Percentiles rank a stretch among this genome's conserved stretches.
Conservation (phyloP, 352 stramenopile genomes). For the Phytophthora megakarya region DNA sequence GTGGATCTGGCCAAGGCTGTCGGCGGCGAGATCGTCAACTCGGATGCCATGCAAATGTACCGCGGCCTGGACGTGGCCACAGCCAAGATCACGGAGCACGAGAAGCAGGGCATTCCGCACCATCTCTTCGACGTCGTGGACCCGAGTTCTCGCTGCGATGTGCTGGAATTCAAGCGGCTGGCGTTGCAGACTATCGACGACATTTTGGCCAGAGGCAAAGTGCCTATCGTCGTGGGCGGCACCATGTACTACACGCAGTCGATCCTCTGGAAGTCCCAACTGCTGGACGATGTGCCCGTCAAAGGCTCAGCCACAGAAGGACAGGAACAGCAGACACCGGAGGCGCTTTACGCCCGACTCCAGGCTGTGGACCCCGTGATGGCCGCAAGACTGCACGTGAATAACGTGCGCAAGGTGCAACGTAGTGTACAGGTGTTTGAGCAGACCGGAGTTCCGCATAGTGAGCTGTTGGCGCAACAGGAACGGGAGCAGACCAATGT, state of each 20-base stretch:
- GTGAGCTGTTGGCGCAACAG: conserved; percentile 66
- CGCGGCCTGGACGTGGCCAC: conserved; percentile 88
- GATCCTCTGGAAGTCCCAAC: conserved; percentile 86
- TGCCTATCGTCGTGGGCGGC: conserved; percentile 91
- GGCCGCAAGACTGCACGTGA: conserved; percentile 80
- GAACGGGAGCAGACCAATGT: conserved; percentile 47
- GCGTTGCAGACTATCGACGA: conserved; percentile 84
- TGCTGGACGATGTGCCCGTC: conserved; percentile 76
- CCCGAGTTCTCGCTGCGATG: conserved; percentile 72
- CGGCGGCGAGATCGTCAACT: conserved; percentile 91
- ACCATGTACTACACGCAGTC: conserved; percentile 94
- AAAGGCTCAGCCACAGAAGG: conserved; percentile 9
- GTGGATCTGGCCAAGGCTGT: conserved; percentile 91
- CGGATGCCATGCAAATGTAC: conserved; percentile 93
- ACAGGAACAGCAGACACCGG: conserved; percentile 42
- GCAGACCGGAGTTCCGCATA: conserved; percentile 79
- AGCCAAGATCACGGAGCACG: conserved; percentile 85
- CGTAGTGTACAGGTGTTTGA: conserved; percentile 87
- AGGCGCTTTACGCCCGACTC: conserved; percentile 68
- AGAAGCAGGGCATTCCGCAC: conserved; percentile 89
- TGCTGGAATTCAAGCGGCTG: conserved; percentile 81
- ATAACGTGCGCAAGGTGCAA: conserved; percentile 88
- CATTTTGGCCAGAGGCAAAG: conserved; percentile 82
- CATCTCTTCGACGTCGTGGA: conserved; percentile 90
- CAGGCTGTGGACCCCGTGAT: conserved; percentile 82